Conservation (phyloP, 2,329 filamentous ascomycete species). For the Fusarium camptoceras region DNA sequence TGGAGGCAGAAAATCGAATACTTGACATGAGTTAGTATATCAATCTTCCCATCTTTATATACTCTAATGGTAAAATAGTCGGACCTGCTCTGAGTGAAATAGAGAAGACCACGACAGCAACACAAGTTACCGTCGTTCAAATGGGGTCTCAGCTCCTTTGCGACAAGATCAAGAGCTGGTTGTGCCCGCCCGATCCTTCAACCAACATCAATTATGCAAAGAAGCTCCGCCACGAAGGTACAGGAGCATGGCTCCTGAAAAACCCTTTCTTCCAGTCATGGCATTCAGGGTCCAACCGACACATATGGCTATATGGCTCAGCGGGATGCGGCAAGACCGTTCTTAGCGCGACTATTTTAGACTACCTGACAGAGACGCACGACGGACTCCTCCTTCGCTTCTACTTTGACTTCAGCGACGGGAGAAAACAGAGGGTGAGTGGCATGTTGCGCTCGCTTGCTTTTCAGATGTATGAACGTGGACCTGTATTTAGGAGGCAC, state of each 20-base stretch:
- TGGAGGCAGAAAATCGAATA: background rate
- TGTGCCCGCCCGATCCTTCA: constrained; percentile 21
- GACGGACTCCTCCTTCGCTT: constrained; percentile 34
- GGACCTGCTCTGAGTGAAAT: background rate
- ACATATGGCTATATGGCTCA: constrained; percentile 18
- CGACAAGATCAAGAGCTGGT: constrained; percentile 21
- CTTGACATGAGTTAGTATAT: background rate
- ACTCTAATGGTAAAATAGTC: background rate
- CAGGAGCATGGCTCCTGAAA: background rate
- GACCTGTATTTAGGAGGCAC: background rate
- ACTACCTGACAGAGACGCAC: constrained; percentile 12
- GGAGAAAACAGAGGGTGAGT: background rate
- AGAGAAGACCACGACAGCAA: background rate
- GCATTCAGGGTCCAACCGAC: background rate
- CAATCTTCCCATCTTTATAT: background rate
- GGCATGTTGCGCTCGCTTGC: background rate
- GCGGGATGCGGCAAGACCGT: constrained; percentile 42
- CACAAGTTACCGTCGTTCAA: background rate
- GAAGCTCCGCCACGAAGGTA: constrained; percentile 11
- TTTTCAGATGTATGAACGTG: background rate
- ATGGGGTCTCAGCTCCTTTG: background rate
- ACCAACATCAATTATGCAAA: constrained; percentile 24
- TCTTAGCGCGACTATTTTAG: constrained; percentile 26
- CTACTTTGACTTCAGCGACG: constrained; percentile 30
- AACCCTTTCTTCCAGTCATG: background rate